Percentiles rank a stretch among this genome's conserved stretches.
Evolutionary conservation across 2,329 filamentous ascomycete species (phyloP).

Genomic region (Teratosphaeria nubilosa): DNA sequence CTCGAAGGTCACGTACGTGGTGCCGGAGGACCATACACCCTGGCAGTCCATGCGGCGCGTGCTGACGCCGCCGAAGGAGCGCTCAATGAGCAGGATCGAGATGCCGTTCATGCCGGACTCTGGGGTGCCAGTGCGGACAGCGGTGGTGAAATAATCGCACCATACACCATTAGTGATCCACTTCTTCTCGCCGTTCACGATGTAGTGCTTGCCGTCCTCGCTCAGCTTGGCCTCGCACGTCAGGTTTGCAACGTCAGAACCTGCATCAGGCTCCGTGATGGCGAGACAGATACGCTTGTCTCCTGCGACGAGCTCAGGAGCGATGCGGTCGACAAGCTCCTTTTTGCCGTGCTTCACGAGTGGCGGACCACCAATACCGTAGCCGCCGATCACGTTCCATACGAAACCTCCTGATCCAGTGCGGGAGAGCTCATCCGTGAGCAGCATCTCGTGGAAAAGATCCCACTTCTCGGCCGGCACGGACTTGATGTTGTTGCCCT

Average conservation of each 20-base stretch:
- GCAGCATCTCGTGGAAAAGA: conserved; percentile 91
- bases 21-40: conserved; percentile 90
- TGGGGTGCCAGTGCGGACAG: conserved; percentile 66
- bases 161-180: conserved; percentile 95
- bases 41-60: conserved; percentile 98
- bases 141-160: conserved; percentile 88
- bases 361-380: conserved; percentile 86
- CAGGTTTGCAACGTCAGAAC: conserved; percentile 88
- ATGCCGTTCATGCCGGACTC: conserved; percentile 79
- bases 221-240: conserved; percentile 91
- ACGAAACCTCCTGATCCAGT: conserved; percentile 84
- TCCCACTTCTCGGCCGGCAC: conserved; percentile 89
- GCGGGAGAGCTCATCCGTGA: conserved; percentile 90
- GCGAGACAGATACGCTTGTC: conserved; percentile 97
- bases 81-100: conserved; percentile 84
- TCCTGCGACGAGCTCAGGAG: conserved; percentile 77
- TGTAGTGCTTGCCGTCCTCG: conserved; percentile 96
- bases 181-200: conserved; percentile 99
- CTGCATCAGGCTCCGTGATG: conserved; percentile 91
- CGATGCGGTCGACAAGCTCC: conserved; percentile 71
- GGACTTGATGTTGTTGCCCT: conserved; percentile 57
- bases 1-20: conserved; percentile 96
- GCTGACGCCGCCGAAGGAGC: conserved; percentile 69
- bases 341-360: conserved; percentile 86
- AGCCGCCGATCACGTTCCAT: conserved; percentile 96